Base-by-base conservation (phyloP, 192 early-diverging fungal species). In the Mortierella antarctica region DNA sequence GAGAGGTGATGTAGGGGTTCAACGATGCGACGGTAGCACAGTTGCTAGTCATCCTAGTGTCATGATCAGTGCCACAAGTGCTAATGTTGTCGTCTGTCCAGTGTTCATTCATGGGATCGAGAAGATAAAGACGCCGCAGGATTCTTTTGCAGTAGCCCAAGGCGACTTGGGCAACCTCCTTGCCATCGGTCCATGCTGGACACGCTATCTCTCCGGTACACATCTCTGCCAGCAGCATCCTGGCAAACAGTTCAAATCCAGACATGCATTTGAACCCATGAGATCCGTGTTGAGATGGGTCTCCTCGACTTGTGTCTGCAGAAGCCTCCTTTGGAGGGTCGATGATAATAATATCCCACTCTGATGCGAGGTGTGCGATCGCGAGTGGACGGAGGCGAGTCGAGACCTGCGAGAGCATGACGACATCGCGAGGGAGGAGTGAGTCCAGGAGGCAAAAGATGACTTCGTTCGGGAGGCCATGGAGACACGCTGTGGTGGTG, bases 121-220 rank as follows among this genome's bases (percentile, higher is more conserved):
- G 42, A 20, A 68, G 47, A 42, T 80, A 80, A 40, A 80, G 53
- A 21, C 77, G 77, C 18, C 70, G 77, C 1, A 80, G 57, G 5
- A 80, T 66, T 13, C 14, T 53, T 64, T 67, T 67, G 56, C 64
- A 52, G 23, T 14, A 67, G 6, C 7, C 5, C 6, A 80, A 41
- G 2, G 69, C 65, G 15, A 46, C 12, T 4, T 21, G 39, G 15
- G 67, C 65, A 42, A 62, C 44, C 1, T 55, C 31, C 44, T 10
- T 56, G 44, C 13, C 52, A 15, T 62, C 48, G 14, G 53, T 51
- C 17, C 31, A 52, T 31, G 49, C 39, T 7, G 54, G 11, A 10
- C 20, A 44, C 15, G 13, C n/a, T 23, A 20, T 39, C 42, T 72
- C 77, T 20, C 56, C 15, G 15, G 13, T 47, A 49, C 68, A 80